Evolutionary conservation across 2,329 filamentous ascomycete species (phyloP).

Genomic region (Teratosphaeria pseudoeucalypti): DNA sequence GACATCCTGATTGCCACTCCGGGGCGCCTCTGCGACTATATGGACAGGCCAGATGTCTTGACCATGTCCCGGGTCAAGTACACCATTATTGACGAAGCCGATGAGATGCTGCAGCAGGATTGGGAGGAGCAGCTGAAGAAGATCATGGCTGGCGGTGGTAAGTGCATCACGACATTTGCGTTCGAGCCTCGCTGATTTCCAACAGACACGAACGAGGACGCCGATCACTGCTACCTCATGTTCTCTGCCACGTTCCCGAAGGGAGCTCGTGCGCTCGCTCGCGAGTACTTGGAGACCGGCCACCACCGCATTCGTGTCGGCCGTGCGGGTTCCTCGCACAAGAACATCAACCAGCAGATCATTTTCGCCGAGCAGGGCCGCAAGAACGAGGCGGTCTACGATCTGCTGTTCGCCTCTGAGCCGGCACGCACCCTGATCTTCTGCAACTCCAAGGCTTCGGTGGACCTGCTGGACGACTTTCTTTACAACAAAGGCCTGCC

Average conservation of each 20-base stretch:
- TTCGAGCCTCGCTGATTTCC: conserved; percentile 7
- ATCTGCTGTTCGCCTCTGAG: conserved; percentile 58
- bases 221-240: conserved; percentile 61
- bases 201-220: conserved; percentile 63
- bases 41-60: conserved; percentile 58
- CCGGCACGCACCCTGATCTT: conserved; percentile 81
- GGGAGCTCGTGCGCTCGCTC: conserved; percentile 63
- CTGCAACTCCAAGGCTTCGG: conserved; percentile 67
- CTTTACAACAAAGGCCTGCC: conserved; percentile 70
- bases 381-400: conserved; percentile 63
- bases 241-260: conserved; percentile 94
- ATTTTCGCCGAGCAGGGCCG: conserved; percentile 52
- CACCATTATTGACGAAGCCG: conserved; percentile 83
- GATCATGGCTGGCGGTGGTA: conserved; percentile 74
- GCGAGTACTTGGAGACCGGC: conserved; percentile 60
- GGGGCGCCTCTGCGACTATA: conserved; percentile 76
- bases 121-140: conserved; percentile 68
- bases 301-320: conserved; percentile 78
- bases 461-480: conserved; percentile 79
- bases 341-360: conserved; percentile 71
- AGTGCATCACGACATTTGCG: conserved; percentile 24
- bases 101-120: conserved; percentile 71
- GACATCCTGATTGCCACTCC: conserved; percentile 83
- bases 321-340: conserved; percentile 64
- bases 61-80: conserved; percentile 65